Conservation (phyloP, 108 stramenopile species). For the Stephanodiscus triporus region DNA sequence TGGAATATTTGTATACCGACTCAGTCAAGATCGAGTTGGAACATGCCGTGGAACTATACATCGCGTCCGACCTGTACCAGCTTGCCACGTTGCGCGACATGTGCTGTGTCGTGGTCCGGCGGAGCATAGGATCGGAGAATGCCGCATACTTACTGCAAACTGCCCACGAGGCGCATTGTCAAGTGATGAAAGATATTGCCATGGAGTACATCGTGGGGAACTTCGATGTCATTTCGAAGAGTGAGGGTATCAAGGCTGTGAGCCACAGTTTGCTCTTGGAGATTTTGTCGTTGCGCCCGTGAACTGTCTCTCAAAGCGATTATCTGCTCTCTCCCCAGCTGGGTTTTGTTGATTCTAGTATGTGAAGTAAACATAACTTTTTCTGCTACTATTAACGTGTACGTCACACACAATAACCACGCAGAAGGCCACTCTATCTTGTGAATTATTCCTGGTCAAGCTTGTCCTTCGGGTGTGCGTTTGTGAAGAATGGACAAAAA, state of each 20-base stretch:
- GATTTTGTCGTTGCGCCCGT: constrained; percentile 77
- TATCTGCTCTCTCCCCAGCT: background rate
- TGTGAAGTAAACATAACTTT: constrained; percentile 6
- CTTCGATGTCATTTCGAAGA: constrained; percentile 95
- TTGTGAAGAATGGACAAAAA: no score
- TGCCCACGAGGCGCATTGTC: constrained; percentile 91
- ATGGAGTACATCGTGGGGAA: constrained; percentile 92
- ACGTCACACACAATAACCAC: no score
- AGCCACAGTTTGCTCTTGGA: constrained; percentile 91
- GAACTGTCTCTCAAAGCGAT: background rate
- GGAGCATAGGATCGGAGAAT: constrained; percentile 82
- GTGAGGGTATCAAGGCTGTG: constrained; percentile 91
- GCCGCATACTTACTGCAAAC: constrained; percentile 87
- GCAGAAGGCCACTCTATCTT: no score
- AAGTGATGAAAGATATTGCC: constrained; percentile 85
- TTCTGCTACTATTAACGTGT: background rate
- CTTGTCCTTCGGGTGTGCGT: no score
- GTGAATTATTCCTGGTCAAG: no score
- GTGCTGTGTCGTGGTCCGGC: constrained; percentile 90
- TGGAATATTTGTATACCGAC: constrained; percentile 97
- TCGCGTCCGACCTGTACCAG: constrained; percentile 91
- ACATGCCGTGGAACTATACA: constrained; percentile 90
- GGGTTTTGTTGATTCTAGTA: background rate
- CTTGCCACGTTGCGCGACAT: constrained; percentile 91
- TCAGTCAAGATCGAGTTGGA: constrained; percentile 88